Evolutionary conservation across 352 stramenopile genomes (phyloP).

Genomic region (Globisporangium takayamanum): DNA sequence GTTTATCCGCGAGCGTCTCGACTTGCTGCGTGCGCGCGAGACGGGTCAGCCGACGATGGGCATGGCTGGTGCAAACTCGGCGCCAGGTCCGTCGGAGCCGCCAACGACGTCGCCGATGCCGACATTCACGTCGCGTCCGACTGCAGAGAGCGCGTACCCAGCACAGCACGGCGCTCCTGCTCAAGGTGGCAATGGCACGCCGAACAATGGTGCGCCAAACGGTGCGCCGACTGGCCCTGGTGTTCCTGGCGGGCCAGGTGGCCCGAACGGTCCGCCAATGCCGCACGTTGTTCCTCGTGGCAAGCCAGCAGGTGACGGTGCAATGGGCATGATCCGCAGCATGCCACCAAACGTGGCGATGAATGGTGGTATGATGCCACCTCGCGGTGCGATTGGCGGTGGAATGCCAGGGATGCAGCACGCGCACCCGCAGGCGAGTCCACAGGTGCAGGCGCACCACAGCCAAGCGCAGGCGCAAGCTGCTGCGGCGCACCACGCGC

Average conservation of each 20-base stretch:
- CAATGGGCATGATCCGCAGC: slow-evolving; percentile 69
- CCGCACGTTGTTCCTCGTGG: slow-evolving; percentile 13
- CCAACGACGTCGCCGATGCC: slow-evolving; percentile 84
- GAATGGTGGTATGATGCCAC: slow-evolving; percentile 62
- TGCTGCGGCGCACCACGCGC: slow-evolving; percentile 54
- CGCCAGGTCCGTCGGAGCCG: slow-evolving; percentile 69
- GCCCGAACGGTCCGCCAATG: slow-evolving; percentile 4
- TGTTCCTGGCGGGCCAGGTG: slow-evolving; percentile 1
- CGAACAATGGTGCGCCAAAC: slow-evolving; percentile 15
- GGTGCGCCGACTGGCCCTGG: not conserved
- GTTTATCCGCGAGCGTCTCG: slow-evolving; percentile 79
- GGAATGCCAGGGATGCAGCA: slow-evolving; percentile 67
- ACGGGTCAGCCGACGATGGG: slow-evolving; percentile 76
- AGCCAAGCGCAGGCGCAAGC: slow-evolving; percentile 55
- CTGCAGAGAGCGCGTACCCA: slow-evolving; percentile 53
- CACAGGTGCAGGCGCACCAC: slow-evolving; percentile 37
- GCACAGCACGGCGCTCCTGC: slow-evolving; percentile 21
- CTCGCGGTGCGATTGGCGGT: slow-evolving; percentile 53
- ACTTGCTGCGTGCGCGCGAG: slow-evolving; percentile 70
- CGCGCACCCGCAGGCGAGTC: slow-evolving; percentile 45
- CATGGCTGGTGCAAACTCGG: slow-evolving; percentile 77
- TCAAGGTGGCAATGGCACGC: slow-evolving; percentile 16
- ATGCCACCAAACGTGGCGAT: slow-evolving; percentile 50
- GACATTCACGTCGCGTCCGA: slow-evolving; percentile 68
- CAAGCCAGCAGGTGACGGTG: slow-evolving; percentile 24